Percentiles rank a stretch among this genome's conserved stretches.
Evolutionary conservation across 495 filamentous ascomycete genomes (phyloP).

Genomic region (Beverwykella pulmonaria): DNA sequence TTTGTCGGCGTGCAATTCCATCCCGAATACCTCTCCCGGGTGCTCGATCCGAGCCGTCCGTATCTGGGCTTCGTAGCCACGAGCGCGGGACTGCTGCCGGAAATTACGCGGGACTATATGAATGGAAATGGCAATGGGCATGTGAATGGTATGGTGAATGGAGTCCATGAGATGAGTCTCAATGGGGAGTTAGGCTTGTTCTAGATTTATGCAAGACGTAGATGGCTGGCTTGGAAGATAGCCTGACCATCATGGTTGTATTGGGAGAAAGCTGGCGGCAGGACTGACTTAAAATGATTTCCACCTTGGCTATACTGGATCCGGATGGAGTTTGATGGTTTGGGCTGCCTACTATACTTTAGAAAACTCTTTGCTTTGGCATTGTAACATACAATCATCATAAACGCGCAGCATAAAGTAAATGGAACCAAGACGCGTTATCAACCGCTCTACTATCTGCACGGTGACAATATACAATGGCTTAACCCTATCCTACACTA

Average conservation of each 20-base stretch:
- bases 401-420: no score
- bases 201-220: background rate
- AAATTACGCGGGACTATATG: conserved; percentile 27
- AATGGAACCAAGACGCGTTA: no score
- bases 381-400: no score
- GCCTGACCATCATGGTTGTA: no score
- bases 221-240: background rate
- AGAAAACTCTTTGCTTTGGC: no score
- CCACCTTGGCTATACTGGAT: no score
- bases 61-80: conserved; percentile 89
- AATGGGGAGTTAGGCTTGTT: background rate
- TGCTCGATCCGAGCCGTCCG: conserved; percentile 72
- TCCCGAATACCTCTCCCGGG: conserved; percentile 76
- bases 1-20: conserved; percentile 91
- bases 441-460: no score
- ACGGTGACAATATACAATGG: no score
- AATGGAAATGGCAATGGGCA: conserved; percentile 8
- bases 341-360: no score
- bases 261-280: background rate
- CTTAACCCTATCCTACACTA: no score
- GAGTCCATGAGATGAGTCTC: conserved; percentile 1
- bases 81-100: conserved; percentile 43
- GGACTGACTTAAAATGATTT: no score
- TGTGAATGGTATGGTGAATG: conserved; percentile 26
- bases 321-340: no score